These are phyloP conservation scores for Galerina sulciceps DNA, from an alignment of 768 basidiomycete genomes.

Conservation along the genomic window DNA sequence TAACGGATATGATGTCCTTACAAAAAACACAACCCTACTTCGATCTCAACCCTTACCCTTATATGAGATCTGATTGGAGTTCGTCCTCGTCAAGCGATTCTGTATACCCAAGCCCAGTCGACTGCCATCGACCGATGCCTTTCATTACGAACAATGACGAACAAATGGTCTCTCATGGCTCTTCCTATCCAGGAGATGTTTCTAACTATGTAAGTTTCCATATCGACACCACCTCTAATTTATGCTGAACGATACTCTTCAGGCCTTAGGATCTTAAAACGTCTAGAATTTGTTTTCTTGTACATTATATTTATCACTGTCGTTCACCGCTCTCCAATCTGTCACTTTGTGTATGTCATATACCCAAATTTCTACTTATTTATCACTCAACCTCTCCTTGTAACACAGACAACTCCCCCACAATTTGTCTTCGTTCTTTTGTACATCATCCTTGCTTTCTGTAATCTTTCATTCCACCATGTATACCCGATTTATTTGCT, in stretches of 20 bases:
- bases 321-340: conserved; percentile 3
- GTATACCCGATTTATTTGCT: conserved; percentile 17
- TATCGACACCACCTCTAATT: not conserved
- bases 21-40: conserved; percentile 10
- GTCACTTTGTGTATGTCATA: conserved; percentile 7
- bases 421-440: not conserved
- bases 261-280: conserved; percentile 6
- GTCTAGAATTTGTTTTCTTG: not conserved
- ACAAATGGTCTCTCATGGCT: conserved; percentile 15
- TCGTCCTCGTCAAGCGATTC: conserved; percentile 18
- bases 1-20: conserved; percentile 18
- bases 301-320: conserved; percentile 3
- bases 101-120: conserved; percentile 25
- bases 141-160: conserved; percentile 17
- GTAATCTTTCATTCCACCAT: conserved; percentile 8
- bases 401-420: not conserved
- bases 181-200: conserved; percentile 18
- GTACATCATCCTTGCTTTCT: conserved; percentile 9
- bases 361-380: not conserved
- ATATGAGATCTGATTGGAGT: conserved; percentile 25
- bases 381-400: not conserved
- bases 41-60: conserved; percentile 14
- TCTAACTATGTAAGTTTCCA: conserved; percentile 25
- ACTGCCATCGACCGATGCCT: conserved; percentile 18
- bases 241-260: not conserved